Base-by-base conservation (phyloP, 1,139 yeast species). In the Pichia sp. region DNA sequence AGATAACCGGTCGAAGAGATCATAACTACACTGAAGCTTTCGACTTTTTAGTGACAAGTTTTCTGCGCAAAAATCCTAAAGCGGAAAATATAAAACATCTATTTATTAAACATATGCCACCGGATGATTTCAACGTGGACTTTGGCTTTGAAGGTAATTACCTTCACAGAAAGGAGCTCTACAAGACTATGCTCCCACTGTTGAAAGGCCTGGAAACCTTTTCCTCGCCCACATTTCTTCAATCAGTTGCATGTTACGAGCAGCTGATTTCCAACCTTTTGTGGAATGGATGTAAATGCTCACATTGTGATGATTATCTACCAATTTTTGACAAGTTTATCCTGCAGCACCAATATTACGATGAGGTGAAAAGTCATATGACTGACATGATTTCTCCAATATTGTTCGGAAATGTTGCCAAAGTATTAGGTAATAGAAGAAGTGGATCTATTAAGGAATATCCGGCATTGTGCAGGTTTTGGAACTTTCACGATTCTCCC, bases 101-200 rank as follows among this genome's bases (percentile, higher is more conserved):
- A 13, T 59, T 71, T 5, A 60, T 79, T 12, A 59, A 66, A 23
- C 85, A 78, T 51, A 60, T 59, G 23, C 67, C 76, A 2, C 79
- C 81, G 1, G 41, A 57, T 9, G 67, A 67, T 45, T 74, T 71
- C 0, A 58, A 62, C 28, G 54, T 64, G 3, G 55, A 53, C 41
- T 83, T 79, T 53, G 84, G 84, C 3, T 69, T 76, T 32, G 88
- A 81, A 50, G 93, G 93, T 0, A 81, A 81, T 48, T 80, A 75
- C 46, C 53, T 70, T 11, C 67, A 86, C 41, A 64, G 86, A 47
- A 60, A 72, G 34, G 65, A 63, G 17, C 47, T 80, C 11, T 78
- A 67, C 48, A 64, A 65, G 18, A 57, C 58, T 0, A 58, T 70
- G 0, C 53, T 79, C 2, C 81, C 84, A 0, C 52, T 62, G 14